Evolutionary conservation across 441 rosid genomes (phyloP).

Genomic region (Arabidopsis lyrata): DNA sequence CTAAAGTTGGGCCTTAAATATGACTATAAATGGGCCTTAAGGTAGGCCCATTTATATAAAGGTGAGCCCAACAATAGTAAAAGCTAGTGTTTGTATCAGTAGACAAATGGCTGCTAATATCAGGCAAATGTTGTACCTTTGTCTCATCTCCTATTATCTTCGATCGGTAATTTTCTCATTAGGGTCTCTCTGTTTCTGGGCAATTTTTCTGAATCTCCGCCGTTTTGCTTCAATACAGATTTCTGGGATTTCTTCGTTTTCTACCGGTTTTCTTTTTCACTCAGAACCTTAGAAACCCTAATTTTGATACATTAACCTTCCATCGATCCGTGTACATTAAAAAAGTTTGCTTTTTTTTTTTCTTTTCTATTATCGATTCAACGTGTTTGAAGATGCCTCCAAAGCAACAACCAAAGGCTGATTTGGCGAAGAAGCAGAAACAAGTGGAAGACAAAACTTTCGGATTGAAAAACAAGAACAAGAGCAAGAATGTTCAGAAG

Average conservation of each 20-base stretch:
- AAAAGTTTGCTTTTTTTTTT: not conserved
- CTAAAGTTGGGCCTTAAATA: not conserved
- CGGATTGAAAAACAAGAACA: constrained; percentile 93
- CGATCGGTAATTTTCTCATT: constrained; percentile 40
- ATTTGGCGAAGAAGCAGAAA: constrained; percentile 95
- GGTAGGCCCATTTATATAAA: not conserved
- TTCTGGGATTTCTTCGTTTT: not conserved
- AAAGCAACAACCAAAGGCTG: constrained; percentile 80
- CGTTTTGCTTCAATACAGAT: constrained; percentile 30
- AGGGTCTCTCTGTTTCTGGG: constrained; percentile 39
- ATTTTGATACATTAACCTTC: constrained; percentile 28
- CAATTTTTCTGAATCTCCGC: constrained; percentile 40
- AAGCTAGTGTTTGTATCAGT: constrained; percentile 23
- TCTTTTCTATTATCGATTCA: not conserved
- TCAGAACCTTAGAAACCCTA: constrained; percentile 38
- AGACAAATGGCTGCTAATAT: constrained; percentile 19
- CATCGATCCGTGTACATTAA: constrained; percentile 30
- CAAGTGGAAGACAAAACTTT: constrained; percentile 94
- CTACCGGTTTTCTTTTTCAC: not conserved
- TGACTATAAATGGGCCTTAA: not conserved
- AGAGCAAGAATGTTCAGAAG: constrained; percentile 95
- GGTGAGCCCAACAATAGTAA: constrained; percentile 7
- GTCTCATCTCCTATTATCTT: constrained; percentile 22
- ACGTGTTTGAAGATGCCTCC: constrained; percentile 71
- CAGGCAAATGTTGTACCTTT: constrained; percentile 34